Evolutionary conservation across 495 filamentous ascomycete species (phyloP).

Genomic region (Aspergillus conjunctus): DNA sequence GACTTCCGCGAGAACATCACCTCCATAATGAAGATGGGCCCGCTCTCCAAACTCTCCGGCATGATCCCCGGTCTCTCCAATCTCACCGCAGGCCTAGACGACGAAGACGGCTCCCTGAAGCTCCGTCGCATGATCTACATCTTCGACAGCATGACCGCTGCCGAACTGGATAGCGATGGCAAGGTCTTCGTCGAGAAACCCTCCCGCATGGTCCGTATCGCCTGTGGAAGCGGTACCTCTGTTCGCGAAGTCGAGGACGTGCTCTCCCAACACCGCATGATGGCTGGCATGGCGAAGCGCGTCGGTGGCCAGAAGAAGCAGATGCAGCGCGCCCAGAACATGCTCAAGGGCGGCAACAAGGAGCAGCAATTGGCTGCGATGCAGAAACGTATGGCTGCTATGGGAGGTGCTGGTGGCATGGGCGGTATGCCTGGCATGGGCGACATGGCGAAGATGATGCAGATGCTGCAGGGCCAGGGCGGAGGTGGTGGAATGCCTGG

Average conservation of each 20-base stretch:
- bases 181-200: slow-evolving; percentile 93
- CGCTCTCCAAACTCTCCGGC: slow-evolving; percentile 93
- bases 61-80: slow-evolving; percentile 96
- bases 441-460: slow-evolving; percentile 83
- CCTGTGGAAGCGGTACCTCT: slow-evolving; percentile 82
- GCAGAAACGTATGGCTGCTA: slow-evolving; percentile 91
- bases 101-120: slow-evolving; percentile 90
- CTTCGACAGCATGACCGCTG: slow-evolving; percentile 94
- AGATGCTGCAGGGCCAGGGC: slow-evolving; percentile 61
- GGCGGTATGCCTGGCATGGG: slow-evolving; percentile 62
- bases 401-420: slow-evolving; percentile 78
- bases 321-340: slow-evolving; percentile 90
- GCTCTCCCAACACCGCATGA: slow-evolving; percentile 97
- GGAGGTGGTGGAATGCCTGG: slow-evolving; percentile 53
- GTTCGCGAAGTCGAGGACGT: slow-evolving; percentile 97
- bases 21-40: slow-evolving; percentile 99
- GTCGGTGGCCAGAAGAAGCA: slow-evolving; percentile 96
- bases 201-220: slow-evolving; percentile 90
- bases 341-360: slow-evolving; percentile 84
- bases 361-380: slow-evolving; percentile 95
- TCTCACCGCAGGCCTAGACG: slow-evolving; percentile 93
- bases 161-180: slow-evolving; percentile 92
- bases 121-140: slow-evolving; percentile 99
- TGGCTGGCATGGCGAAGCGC: slow-evolving; percentile 99
- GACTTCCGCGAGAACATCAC: slow-evolving; percentile 93